A percentile compares a stretch with the other conserved stretches of the same genome.
Conservation (phyloP, 2,329 filamentous ascomycete species). For the Diaporthe batatas region DNA sequence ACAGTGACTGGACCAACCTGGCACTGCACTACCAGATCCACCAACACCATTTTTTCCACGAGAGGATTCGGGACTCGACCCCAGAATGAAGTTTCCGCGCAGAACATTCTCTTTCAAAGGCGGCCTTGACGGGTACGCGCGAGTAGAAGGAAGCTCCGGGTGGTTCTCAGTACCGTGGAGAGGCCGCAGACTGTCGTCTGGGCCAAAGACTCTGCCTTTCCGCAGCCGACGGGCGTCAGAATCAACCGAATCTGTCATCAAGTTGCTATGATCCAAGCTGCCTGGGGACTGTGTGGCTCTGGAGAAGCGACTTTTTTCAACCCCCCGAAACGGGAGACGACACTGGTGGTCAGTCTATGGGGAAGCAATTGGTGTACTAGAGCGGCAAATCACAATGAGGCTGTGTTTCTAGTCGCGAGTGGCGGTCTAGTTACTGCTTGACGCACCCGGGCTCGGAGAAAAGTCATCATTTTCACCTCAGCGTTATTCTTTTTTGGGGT, state of each 20-base stretch:
- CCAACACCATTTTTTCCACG: background rate
- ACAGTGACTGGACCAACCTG: background rate
- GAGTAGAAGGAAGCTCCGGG: slow-evolving; percentile 12
- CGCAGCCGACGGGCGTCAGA: background rate
- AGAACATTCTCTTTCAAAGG: slow-evolving; percentile 22
- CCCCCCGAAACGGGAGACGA: background rate
- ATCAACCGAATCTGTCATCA: slow-evolving; percentile 2
- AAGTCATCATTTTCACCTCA: background rate
- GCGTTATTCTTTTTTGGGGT: background rate
- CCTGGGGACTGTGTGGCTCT: too few relatives aligned
- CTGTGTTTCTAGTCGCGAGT: too few relatives aligned
- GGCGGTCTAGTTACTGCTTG: background rate
- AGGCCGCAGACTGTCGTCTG: background rate
- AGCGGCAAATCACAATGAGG: background rate
- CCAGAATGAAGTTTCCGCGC: background rate
- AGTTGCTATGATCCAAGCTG: background rate
- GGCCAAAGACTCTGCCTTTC: background rate
- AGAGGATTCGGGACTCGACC: background rate
- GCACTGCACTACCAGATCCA: background rate
- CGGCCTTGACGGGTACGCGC: slow-evolving; percentile 1
- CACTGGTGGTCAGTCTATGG: too few relatives aligned
- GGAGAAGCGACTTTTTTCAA: background rate
- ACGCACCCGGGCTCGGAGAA: background rate
- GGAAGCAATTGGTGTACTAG: background rate
- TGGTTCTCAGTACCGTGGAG: slow-evolving; percentile 21